Base-by-base conservation (phyloP, 768 basidiomycete species). In the Russula ochroleuca region DNA sequence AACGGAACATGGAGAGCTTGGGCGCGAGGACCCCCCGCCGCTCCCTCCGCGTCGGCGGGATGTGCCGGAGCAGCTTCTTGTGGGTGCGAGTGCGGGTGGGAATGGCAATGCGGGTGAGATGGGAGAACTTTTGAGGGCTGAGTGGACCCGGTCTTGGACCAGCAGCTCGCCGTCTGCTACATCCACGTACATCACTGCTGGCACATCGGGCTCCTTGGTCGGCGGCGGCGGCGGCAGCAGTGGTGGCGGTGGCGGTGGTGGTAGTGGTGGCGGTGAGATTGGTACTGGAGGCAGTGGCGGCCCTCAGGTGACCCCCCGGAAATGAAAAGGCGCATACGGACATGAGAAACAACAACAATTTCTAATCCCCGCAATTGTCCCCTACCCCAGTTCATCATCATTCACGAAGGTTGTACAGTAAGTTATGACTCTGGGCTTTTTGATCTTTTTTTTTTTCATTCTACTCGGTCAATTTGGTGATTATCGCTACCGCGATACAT, bases 1-100 rank as follows among this genome's bases (percentile, higher is more conserved):
- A 14, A 68, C 67, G 47, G 67, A 68, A 41, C 61, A 57, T 11
- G 64, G 64, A 35, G 67, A 66, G 31, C 41, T 63, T 1, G 62
- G 56, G 1, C 47, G 53, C 17, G 59, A 41, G 3, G 57, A 53
- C 14, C n/a, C 21, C 10, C 45, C 23, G 14, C 33, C 4, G 6
- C 48, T 23, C 23, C 23, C 23, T 23, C 48, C 48, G 23, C 48
- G 48, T 7, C 23, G 48, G 48, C 23, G 21, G 48, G 48, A 48
- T 48, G 23, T 13, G 48, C 23, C 48, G 11, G 23, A 41, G 17
- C 43, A 45, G 43, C 43, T 45, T 21, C 2, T 21, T n/a, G 19
- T 14, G 43, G 43, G 43, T 9, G 28, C 28, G 28, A 5, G 28
- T 28, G 47, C 13, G 23, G 47, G 40, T 5, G 40, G 21, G 23